A percentile compares a stretch with the other conserved stretches of the same genome.
Conservation (phyloP, 129 eudicot species). For the Lactuca sativa region DNA sequence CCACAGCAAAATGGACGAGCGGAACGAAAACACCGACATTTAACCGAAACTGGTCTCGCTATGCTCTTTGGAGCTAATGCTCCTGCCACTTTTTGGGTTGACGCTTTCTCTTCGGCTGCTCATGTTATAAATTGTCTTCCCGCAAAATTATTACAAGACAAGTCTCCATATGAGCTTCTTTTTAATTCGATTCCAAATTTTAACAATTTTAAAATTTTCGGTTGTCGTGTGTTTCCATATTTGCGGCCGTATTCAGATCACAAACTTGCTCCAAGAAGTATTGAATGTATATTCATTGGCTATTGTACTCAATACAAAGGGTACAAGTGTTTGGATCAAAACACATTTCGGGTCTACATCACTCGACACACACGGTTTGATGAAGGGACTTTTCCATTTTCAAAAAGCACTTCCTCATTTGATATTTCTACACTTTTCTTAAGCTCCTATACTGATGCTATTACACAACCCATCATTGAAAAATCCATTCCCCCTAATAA, state of each 20-base stretch:
- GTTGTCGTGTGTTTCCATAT: not conserved
- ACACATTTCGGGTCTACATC: too few species aligned
- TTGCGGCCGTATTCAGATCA: not conserved
- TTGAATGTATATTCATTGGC: too few species aligned
- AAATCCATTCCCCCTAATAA: too few species aligned
- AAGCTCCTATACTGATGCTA: too few species aligned
- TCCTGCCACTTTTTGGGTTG: not conserved
- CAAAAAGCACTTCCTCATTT: too few species aligned
- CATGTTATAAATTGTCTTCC: not conserved
- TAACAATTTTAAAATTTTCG: not conserved
- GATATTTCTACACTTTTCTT: too few species aligned
- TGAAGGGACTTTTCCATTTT: too few species aligned
- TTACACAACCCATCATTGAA: too few species aligned
- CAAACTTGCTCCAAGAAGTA: not conserved
- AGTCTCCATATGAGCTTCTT: conserved; percentile 9
- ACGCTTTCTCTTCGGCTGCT: not conserved
- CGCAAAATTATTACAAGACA: not conserved
- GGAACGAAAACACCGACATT: not conserved
- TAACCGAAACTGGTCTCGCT: not conserved
- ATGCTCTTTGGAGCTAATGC: conserved; percentile 3
- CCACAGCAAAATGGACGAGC: not conserved
- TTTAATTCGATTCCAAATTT: not conserved
- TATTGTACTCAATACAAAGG: too few species aligned
- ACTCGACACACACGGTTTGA: too few species aligned
- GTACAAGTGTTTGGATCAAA: too few species aligned